Evolutionary conservation across 2,329 filamentous ascomycete species (phyloP), one percentile per base, ranked within the genome.

Genomic region (Ilyonectria mors-panacis): DNA sequence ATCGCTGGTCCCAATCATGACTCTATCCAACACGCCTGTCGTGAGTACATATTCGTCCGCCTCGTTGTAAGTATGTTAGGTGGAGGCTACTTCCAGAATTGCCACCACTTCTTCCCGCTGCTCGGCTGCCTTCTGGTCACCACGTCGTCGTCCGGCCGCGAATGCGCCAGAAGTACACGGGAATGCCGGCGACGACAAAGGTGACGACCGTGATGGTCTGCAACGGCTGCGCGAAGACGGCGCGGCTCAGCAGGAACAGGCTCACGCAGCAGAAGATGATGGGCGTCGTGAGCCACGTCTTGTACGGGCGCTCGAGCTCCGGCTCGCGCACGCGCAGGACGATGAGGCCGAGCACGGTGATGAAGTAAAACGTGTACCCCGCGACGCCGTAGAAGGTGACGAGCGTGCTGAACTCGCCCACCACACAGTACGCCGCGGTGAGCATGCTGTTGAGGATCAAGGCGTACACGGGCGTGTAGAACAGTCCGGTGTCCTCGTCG

Each of bases 251-350:
- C 71, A 99, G 81, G 78, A 99, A 99, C 71, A 99, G 81, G 78
- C 94, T 97, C 44, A 99, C 96, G 78, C 96, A 99, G 87, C 96
- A 99, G 80, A 99, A 99, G 63, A 98, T 95, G 71, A 99, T 95
- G 12, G 96, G 96, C 2, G 96, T 99, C 1, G 92, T 92, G 77
- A 99, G 97, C 96, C 95, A 99, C 3, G 95, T 97, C 79, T 91
- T 92, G 82, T 99, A 99, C 1, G 96, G 95, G 28, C 96, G 85
- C 79, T 98, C 94, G 51, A 99, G 87, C 69, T 91, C 86, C 4
- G 96, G 96, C 80, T 99, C 96, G 69, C 88, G 89, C 33, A 98
- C 94, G 33, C 96, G 88, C 68, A 99, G 85, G 59, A 99, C 89
- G 69, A 99, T 98, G 55, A 99, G 86, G 0, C 96, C 96, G 0